Base-by-base conservation (phyloP, 2,329 filamentous ascomycete species). In the Aureobasidium zeae region DNA sequence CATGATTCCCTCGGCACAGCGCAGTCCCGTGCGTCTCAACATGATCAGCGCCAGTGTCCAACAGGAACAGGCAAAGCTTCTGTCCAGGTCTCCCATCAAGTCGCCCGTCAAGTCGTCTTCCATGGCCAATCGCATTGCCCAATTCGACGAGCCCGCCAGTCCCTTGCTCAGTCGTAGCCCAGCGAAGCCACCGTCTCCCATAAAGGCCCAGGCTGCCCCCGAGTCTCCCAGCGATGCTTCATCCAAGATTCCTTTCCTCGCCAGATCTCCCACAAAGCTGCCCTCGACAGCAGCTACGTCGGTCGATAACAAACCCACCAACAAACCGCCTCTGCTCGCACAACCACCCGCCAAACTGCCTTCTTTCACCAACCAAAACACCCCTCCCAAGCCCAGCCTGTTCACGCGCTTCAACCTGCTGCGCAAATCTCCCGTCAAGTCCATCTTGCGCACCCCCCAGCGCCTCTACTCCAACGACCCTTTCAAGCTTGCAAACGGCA, bases 361-460 rank as follows among this genome's bases (percentile, higher is more conserved):
- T 2, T 10, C 31, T 15, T 29, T 44, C 16, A 32, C 37, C 3
- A 17, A 17, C 12, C 53, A 48, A 45, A 52, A 48, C 46, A 61
- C 50, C 39, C 58, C 42, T 43, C 64, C 51, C n/a, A 57, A 58
- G 37, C 48, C 48, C 15, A 62, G 63, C 33, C 54, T 65, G 19
- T 57, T 68, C 24, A 57, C 61, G 16, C 67, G 63, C 48, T 61
- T 65, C 48, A 65, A 68, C 45, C 54, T 76, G 5, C 70, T 76
- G 20, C 71, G 65, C n/a, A 55, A 71, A 20, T 63, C 65, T n/a
- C 66, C 67, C 10, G 66, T 80, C 47, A 78, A 74, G 52, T 79
- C 76, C 1, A 81, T 81, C 48, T 70, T 81, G n/a, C 74, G 76
- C 66, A 62, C 70, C 55, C 62, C 77, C 57, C 55, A 74, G 62